phyloP scores from a whole-genome alignment of 2,329 filamentous ascomycete genomes.

The Grosmannia serpens region DNA sequence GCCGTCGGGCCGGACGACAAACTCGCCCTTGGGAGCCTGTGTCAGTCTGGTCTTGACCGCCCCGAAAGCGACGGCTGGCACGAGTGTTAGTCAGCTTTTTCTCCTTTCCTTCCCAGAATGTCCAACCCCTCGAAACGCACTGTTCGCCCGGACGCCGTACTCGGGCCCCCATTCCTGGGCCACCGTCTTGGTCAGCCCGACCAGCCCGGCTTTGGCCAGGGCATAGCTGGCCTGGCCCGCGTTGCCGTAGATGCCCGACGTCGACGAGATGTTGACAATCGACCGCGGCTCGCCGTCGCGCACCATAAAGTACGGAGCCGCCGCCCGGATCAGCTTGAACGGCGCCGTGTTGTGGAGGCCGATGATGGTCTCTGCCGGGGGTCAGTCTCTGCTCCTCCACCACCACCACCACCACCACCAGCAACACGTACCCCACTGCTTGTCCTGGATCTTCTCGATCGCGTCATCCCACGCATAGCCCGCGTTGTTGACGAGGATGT shows the following conservation, averaged over 20 bases:
- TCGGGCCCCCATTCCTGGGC: conserved; percentile 83
- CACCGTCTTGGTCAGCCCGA: conserved; percentile 76
- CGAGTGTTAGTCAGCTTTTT: background rate
- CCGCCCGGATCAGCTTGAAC: conserved; percentile 70
- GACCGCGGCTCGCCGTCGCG: conserved; percentile 67
- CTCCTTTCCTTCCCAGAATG: no score
- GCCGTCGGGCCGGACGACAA: conserved; percentile 64
- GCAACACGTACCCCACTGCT: conserved; percentile 54
- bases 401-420: background rate
- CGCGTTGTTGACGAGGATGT: conserved; percentile 86
- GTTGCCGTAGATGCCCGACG: conserved; percentile 74
- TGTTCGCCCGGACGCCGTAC: conserved; percentile 75
- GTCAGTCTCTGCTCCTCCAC: no score
- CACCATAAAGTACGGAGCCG: conserved; percentile 78
- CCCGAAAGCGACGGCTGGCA: conserved; percentile 59
- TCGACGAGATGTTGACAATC: conserved; percentile 76
- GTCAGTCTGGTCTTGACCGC: conserved; percentile 72
- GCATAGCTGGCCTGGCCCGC: conserved; percentile 87
- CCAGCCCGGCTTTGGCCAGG: conserved; percentile 72
- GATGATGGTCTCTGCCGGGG: conserved; percentile 62
- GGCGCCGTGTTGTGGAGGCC: conserved; percentile 75
- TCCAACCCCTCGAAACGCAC: background rate
- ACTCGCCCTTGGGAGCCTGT: conserved; percentile 69
- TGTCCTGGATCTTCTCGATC: conserved; percentile 83
- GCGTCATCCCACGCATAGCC: conserved; percentile 91